A percentile compares a stretch with the other conserved stretches of the same genome.
These are phyloP conservation scores for Microthlaspi erraticum DNA, from an alignment of 345 rosid genomes.

Conservation along the genomic window DNA sequence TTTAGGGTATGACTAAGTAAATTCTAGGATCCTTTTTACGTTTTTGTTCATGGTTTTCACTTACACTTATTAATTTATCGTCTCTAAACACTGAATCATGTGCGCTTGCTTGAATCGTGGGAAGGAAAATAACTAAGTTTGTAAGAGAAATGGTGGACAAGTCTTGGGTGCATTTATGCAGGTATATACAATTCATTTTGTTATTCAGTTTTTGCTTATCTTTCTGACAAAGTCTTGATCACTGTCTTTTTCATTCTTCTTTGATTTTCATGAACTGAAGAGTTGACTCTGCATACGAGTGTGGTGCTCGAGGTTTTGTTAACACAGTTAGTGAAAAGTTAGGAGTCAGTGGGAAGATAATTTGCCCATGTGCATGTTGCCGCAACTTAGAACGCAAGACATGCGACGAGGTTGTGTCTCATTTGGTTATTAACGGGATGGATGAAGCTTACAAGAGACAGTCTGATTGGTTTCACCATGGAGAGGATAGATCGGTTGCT, in stretches of 20 bases:
- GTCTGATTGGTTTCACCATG: not conserved
- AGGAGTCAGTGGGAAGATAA: not conserved
- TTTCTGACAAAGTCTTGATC: not conserved
- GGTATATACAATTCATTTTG: not conserved
- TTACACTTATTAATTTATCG: not conserved
- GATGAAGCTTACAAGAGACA: not conserved
- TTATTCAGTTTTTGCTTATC: not conserved
- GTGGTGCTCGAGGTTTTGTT: not conserved
- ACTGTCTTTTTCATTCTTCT: not conserved
- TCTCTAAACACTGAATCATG: not conserved
- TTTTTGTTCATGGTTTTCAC: no score
- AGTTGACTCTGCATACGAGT: not conserved
- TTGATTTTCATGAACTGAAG: not conserved
- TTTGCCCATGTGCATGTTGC: not conserved
- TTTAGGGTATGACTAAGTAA: no score
- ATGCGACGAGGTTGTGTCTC: not conserved
- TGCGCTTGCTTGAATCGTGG: not conserved
- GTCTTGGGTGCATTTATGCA: not conserved
- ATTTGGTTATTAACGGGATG: constrained; percentile 1
- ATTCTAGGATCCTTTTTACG: no score
- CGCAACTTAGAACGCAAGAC: not conserved
- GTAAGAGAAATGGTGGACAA: not conserved
- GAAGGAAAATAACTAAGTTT: not conserved
- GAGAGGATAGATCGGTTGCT: not conserved
- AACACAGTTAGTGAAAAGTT: not conserved